Base-by-base conservation (phyloP, 148 eudicot species). In the Diospyros lotus region DNA sequence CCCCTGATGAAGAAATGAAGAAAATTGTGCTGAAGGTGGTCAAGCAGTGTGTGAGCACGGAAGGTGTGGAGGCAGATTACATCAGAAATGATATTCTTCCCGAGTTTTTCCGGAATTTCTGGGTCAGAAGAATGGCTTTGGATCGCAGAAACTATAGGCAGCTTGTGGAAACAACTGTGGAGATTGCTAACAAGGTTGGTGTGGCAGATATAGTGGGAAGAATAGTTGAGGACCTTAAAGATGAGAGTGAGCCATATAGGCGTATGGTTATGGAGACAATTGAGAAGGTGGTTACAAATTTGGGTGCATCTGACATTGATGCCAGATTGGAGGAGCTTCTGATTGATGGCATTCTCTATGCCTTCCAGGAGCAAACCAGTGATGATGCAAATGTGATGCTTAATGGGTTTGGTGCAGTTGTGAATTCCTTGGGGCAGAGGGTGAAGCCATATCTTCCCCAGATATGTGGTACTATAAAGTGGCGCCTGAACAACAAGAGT, bases 381-480 rank as follows among this genome's bases (percentile, higher is more conserved):
- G 97, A 94, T 71, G 98, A 94, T 86, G 98, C 98, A 12, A 94
- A 94, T 82, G 98, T 94, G 70, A 94, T 94, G 98, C 98, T 94
- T 60, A 94, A 90, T 77, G 97, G 98, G 28, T 94, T 92, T 81
- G 98, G 98, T 80, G 98, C 98, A 51, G 98, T 94, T 74, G 98
- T 94, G 2, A 92, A 92, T 75, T 75, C 97, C 51, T 93, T 94
- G 46, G 98, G 98, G 17, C 98, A 90, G 78, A 87, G 97, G 76
- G 97, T 94, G 80, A 92, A 94, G 72, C 96, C 97, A 0, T 94
- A 94, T 75, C 97, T 94, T 13, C 98, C 98, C 63, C 98, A 94
- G 80, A 94, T 94, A 38, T 94, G 98, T 85, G 98, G 98, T 90
- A 94, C 98, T 10, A 91, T 94, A 10, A 94, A 92, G 77, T 94